Evolutionary conservation across 768 basidiomycete genomes (phyloP), one percentile per base, ranked within the genome.

Genomic region (Xanthoconium purpureum): DNA sequence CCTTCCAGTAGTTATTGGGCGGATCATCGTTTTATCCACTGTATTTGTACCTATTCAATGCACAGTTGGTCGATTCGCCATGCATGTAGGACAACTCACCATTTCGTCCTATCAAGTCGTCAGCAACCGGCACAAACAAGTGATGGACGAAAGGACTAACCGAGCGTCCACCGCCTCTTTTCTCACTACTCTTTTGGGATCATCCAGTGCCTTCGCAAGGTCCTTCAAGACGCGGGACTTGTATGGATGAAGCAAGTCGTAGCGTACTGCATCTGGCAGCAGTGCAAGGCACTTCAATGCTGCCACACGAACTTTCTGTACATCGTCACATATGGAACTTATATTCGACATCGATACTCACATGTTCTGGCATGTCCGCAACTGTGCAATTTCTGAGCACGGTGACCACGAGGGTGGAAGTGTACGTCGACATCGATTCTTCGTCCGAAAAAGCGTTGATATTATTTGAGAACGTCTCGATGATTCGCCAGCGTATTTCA

Each of bases 91-190:
- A 45, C 12, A 14, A 55, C 65, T 47, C 17, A 64, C 70, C 70
- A 71, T 46, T 62, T 73, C 20, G 69, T 71, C 56, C 69, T 71
- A 45, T 47, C 38, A n/a, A 47, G 43, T 40, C 28, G n/a, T 69
- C 29, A 63, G 42, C 32, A 44, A 28, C 45, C 37, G 10, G 17
- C 9, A 13, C 6, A 39, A 8, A 10, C 5, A 3, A 39, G 9
- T 12, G 6, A 3, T 12, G 33, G 30, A 50, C 17, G 32, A 49
- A 50, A 35, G 14, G 42, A 52, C 73, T 30, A 62, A 79, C 80
- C 88, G 66, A 35, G 93, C 88, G 62, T 93, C 86, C 3, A 98
- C 97, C 1, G 94, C 96, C 64, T 90, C 91, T 63, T 84, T 87
- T 51, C 97, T 79, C 9, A 99, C 94, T 3, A 74, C 73, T 56